These are phyloP conservation scores for Aspergillus fijiensis DNA, from an alignment of 2,329 filamentous ascomycete genomes.

Conservation along the genomic window DNA sequence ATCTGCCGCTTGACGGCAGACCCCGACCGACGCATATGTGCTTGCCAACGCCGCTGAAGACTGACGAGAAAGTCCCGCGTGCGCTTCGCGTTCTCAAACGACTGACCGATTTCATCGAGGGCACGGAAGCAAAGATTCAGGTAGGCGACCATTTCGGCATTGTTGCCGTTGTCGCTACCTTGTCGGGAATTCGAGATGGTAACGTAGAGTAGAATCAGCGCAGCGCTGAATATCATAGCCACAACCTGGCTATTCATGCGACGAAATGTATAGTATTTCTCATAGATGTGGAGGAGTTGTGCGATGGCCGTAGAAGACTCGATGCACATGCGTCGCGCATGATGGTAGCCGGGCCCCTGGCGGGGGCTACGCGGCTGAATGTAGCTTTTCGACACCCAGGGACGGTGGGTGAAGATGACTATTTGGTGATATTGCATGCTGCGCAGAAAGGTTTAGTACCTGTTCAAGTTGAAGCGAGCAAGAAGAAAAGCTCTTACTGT, in stretches of 20 bases:
- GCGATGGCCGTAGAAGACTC: slow-evolving; percentile 42
- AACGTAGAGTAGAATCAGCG: slow-evolving; percentile 39
- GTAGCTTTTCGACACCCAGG: slow-evolving; percentile 34
- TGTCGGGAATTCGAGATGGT: slow-evolving; percentile 32
- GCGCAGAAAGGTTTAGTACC: neutral
- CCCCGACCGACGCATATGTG: slow-evolving; percentile 6
- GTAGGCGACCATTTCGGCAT: slow-evolving; percentile 32
- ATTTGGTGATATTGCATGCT: slow-evolving; percentile 38
- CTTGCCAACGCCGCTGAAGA: slow-evolving; percentile 37
- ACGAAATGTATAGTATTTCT: slow-evolving; percentile 42
- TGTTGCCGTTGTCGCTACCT: slow-evolving; percentile 23
- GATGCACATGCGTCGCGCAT: slow-evolving; percentile 45
- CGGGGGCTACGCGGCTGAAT: slow-evolving; percentile 35
- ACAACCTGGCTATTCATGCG: slow-evolving; percentile 44
- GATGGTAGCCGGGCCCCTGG: slow-evolving; percentile 42
- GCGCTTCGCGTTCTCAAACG: slow-evolving; percentile 41
- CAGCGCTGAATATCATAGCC: slow-evolving; percentile 44
- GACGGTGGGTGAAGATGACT: slow-evolving; percentile 37
- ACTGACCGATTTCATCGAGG: slow-evolving; percentile 40
- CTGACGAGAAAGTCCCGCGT: slow-evolving; percentile 38
- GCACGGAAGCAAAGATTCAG: slow-evolving; percentile 44
- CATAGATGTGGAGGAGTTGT: slow-evolving; percentile 40
- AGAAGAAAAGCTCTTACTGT: slow-evolving; percentile 29
- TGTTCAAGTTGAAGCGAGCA: neutral
- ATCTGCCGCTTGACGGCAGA: slow-evolving; percentile 29